Percentiles rank a stretch among this genome's conserved stretches.
Evolutionary conservation across 1,284 basidiomycete species (phyloP).

Genomic region (Ustilago trichophora): DNA sequence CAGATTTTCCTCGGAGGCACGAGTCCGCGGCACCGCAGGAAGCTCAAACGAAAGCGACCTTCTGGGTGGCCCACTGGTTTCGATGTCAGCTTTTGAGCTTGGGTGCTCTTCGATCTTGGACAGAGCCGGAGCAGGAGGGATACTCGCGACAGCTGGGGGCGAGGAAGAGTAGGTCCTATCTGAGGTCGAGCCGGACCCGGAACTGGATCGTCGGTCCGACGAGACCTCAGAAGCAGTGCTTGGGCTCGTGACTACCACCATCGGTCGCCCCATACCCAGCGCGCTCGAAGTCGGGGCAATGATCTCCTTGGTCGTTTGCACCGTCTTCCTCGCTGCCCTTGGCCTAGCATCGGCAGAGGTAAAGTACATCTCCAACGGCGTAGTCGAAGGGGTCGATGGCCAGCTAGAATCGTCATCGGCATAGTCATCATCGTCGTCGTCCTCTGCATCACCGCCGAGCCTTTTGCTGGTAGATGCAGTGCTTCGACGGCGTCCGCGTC

Average conservation of each 20-base stretch:
- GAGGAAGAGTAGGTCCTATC: conserved; percentile 16
- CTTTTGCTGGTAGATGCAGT: conserved; percentile 18
- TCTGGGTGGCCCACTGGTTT: conserved; percentile 6
- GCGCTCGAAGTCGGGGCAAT: conserved; percentile 10
- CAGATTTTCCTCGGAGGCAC: conserved; percentile 11
- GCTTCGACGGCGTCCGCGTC: conserved; percentile 21
- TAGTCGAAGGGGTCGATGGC: conserved; percentile 45
- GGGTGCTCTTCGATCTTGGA: conserved; percentile 33
- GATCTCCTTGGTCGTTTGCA: conserved; percentile 38
- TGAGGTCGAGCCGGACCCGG: conserved; percentile 24
- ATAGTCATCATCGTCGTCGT: conserved; percentile 23
- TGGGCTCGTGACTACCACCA: conserved; percentile 45
- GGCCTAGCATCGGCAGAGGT: conserved; percentile 9
- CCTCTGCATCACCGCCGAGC: conserved; percentile 12
- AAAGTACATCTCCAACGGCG: conserved; percentile 42
- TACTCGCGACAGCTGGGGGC: conserved; percentile 18
- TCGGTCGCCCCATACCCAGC: conserved; percentile 36
- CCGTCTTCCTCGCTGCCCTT: neutral
- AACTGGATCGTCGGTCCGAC: conserved; percentile 32
- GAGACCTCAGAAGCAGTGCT: conserved; percentile 41
- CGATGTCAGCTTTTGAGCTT: neutral
- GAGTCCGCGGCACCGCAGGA: conserved; percentile 8
- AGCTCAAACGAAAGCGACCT: conserved; percentile 33
- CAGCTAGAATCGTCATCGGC: conserved; percentile 47
- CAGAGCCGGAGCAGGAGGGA: conserved; percentile 15